Conservation (phyloP, 441 rosid genomes). For the Euphorbia celastroides region DNA sequence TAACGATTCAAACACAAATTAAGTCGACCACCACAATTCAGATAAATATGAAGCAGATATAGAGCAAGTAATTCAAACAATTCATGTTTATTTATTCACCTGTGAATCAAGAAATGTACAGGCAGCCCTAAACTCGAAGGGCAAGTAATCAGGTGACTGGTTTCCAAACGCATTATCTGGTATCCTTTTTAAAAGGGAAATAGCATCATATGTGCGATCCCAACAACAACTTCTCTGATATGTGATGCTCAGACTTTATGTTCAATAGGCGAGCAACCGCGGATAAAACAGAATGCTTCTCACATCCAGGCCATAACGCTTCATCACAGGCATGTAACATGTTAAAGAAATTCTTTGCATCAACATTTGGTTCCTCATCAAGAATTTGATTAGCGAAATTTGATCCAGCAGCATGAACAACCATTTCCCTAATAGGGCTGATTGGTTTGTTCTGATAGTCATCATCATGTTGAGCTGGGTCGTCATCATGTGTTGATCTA, state of each 20-base stretch:
- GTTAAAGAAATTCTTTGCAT: neutral
- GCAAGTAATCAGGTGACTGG: constrained; percentile 90
- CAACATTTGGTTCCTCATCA: neutral
- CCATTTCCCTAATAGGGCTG: neutral
- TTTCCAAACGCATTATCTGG: constrained; percentile 57
- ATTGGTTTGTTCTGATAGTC: neutral
- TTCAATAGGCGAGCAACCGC: neutral
- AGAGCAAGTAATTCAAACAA: no score
- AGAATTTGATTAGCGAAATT: neutral
- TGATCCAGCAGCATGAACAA: neutral
- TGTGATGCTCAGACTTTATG: neutral
- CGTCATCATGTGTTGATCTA: neutral
- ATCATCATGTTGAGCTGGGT: neutral
- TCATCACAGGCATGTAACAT: neutral
- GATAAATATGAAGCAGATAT: neutral
- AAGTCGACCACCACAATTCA: neutral
- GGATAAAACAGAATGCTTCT: neutral
- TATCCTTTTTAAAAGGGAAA: no score
- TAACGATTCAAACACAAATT: neutral
- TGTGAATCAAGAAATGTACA: constrained; percentile 98
- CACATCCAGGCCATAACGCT: neutral
- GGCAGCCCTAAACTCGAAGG: constrained; percentile 96
- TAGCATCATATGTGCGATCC: no score
- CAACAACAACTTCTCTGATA: neutral
- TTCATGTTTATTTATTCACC: constrained; percentile 61